Evolutionary conservation across 306 rosid genomes (phyloP), one percentile per base, ranked within the genome.

Genomic region (Dalbergia cochinchinensis): DNA sequence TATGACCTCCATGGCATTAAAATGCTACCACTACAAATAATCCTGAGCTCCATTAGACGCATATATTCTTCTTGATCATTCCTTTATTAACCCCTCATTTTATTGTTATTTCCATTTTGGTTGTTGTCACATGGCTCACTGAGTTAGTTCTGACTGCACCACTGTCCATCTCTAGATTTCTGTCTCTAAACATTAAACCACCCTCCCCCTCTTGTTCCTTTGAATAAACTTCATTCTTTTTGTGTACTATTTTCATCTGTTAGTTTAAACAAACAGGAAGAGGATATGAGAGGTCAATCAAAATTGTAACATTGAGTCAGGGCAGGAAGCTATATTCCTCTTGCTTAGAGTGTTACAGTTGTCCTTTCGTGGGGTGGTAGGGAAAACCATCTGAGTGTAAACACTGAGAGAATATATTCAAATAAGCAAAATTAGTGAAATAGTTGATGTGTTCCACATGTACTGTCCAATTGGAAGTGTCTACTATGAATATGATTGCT

Each of bases 211-310:
- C 41, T 37, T 71, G 2, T 35, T 71, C 65, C 31, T 71, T 11
- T 33, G 19, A 26, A 48, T 61, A 50, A 71, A 71, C 3, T 63
- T 63, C 26, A 39, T 7, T 65, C 18, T 73, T 26, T 41, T 6
- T 20, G 14, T 64, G 37, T 65, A 39, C 50, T 26, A 7, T 5
- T 11, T 60, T 62, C 4, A 64, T 72, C 18, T 53, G 18, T 48
- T 42, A 9, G 44, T 74, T 60, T 11, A 34, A 51, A 48, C 35
- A 42, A 37, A 77, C 20, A 65, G 78, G 16, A 37, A 39, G 67
- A 45, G 69, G 54, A n/a, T 4, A 37, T 41, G 45, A 50, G 5
- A 11, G 55, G 22, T 51, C n/a, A 50, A 54, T 66, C 47, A 39
- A 39, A 55, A 20, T 39, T 54, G 58, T 50, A 65, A 66, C 50